These are phyloP conservation scores for Populus hybrid DNA, from an alignment of 441 rosid species.

Conservation along the genomic window DNA sequence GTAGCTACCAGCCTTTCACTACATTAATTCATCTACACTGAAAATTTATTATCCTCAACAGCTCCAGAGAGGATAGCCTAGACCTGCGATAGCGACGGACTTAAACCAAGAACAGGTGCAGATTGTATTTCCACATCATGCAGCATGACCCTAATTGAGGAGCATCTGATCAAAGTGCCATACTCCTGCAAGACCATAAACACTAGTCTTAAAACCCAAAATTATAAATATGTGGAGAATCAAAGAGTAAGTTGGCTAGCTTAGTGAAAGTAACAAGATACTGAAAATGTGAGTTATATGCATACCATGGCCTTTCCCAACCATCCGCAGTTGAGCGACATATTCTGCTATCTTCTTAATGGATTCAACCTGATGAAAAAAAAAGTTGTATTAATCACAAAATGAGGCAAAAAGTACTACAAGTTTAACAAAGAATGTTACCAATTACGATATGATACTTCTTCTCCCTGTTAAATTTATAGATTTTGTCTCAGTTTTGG, in stretches of 20 bases:
- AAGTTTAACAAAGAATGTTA: neutral
- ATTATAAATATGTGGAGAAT: neutral
- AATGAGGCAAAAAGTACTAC: neutral
- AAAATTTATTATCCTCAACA: neutral
- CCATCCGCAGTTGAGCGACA: slow-evolving; percentile 56
- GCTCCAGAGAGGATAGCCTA: neutral
- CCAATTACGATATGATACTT: slow-evolving; percentile 5
- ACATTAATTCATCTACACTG: neutral
- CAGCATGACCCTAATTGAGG: slow-evolving; percentile 31
- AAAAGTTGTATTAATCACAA: neutral
- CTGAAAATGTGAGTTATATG: neutral
- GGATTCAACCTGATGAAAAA: slow-evolving; percentile 43
- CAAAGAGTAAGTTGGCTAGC: neutral
- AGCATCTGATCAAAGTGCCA: slow-evolving; percentile 62
- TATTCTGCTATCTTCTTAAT: slow-evolving; percentile 59
- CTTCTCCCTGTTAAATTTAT: neutral
- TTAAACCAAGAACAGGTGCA: neutral
- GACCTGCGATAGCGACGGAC: neutral
- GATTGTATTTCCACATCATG: neutral
- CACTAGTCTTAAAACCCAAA: neutral
- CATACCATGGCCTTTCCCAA: slow-evolving; percentile 73
- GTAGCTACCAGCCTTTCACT: neutral
- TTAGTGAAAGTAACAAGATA: neutral
- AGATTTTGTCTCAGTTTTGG: neutral
- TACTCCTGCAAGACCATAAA: slow-evolving; percentile 34